These are phyloP conservation scores for Nakazawaea peltata DNA, from an alignment of 805 yeast genomes.

Conservation along the genomic window DNA sequence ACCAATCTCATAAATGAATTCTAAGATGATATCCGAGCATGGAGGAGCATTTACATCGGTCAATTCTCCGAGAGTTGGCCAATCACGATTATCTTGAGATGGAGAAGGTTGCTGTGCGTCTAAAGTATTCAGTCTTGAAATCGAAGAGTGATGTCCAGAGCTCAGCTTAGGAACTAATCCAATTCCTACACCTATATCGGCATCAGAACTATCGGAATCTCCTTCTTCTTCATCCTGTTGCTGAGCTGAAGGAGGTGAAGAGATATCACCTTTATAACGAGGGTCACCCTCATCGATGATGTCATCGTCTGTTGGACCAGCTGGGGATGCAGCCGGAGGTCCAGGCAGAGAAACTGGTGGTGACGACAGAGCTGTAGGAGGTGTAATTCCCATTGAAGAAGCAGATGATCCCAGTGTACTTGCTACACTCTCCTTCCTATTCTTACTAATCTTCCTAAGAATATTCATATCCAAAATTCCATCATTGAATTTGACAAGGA, in stretches of 20 bases:
- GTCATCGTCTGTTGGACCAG: conserved; percentile 6
- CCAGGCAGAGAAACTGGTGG: neutral
- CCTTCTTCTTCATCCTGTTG: neutral
- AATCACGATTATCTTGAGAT: conserved; percentile 7
- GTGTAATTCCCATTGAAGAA: neutral
- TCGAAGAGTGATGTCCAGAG: no score
- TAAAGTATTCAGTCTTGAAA: neutral
- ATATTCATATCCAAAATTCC: conserved; percentile 52
- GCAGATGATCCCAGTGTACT: conserved; percentile 1
- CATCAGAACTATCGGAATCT: neutral
- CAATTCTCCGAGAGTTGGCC: conserved; percentile 50
- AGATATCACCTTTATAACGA: conserved; percentile 1
- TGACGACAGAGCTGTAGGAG: no score
- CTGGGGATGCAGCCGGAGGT: no score
- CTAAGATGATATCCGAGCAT: conserved; percentile 48
- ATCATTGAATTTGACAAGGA: conserved; percentile 54
- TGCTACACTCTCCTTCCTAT: conserved; percentile 11
- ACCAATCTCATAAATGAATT: conserved; percentile 53
- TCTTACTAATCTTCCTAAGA: conserved; percentile 38
- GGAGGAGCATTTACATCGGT: conserved; percentile 48
- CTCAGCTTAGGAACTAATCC: conserved; percentile 1
- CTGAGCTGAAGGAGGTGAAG: neutral
- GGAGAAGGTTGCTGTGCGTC: neutral
- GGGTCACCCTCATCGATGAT: conserved; percentile 10
- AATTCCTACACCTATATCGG: conserved; percentile 9